A percentile compares a stretch with the other conserved stretches of the same genome.
phyloP scores from a whole-genome alignment of 306 rosid genomes.

The Quercus ilex region DNA sequence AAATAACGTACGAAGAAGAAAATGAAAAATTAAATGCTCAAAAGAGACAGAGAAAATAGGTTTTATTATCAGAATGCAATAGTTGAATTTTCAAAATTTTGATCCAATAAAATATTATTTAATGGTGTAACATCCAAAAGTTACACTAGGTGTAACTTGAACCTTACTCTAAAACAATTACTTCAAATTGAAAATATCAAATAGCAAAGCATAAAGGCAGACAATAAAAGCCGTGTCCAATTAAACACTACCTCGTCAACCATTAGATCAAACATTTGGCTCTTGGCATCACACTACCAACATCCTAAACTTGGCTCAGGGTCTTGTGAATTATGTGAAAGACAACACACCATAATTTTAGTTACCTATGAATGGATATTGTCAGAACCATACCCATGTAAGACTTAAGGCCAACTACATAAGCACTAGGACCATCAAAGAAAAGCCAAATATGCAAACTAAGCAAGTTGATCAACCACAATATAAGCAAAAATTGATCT shows the following conservation, averaged over 20 bases:
- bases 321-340: background rate
- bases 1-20: background rate
- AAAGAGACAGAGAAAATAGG: conserved; percentile 8
- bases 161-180: background rate
- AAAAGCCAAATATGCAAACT: background rate
- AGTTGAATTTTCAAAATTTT: too few relatives aligned
- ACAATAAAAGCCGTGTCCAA: background rate
- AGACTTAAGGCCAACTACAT: background rate
- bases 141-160: too few relatives aligned
- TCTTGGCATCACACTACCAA: background rate
- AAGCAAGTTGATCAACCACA: background rate
- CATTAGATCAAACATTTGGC: background rate
- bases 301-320: too few relatives aligned
- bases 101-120: too few relatives aligned
- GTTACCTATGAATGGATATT: too few relatives aligned
- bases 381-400: background rate
- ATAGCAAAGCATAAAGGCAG: background rate
- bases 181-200: background rate
- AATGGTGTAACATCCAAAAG: too few relatives aligned
- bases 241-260: background rate
- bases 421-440: background rate
- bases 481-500: too few relatives aligned
- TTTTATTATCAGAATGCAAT: background rate
- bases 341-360: background rate
- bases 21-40: background rate